Evolutionary conservation across 768 basidiomycete genomes (phyloP), one percentile per base, ranked within the genome.

Genomic region (Leccinum rimulosum): DNA sequence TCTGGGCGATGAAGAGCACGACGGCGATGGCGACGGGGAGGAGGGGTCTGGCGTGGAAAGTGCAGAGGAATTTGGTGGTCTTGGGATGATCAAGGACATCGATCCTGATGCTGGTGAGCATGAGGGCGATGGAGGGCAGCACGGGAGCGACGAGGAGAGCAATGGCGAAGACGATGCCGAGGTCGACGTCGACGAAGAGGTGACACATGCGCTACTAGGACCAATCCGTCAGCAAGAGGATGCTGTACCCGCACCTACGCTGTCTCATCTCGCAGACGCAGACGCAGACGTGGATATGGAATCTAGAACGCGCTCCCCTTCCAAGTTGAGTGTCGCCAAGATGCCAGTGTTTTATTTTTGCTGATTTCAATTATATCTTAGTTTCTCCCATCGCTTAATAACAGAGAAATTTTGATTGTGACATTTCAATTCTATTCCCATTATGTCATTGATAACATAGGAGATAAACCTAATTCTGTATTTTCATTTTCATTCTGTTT

Each of bases 21-120:
- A 62, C 6, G 68, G 66, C 0, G 73, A 59, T 11, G 56, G 52
- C 0, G 73, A 59, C 14, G 56, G 52, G 15, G 71, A 71, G 12
- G 74, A 70, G 10, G 68, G 54, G 12, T 68, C 66, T 14, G 64
- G 62, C 3, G 66, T 28, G 4, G 66, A 65, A 51, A 70, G 73
- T 31, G 72, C 77, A 8, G 68, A 75, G 50, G 79, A 80, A 30
- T 77, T 76, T n/a, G 79, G 69, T 30, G 77, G 76, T 22, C 3
- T 68, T 3, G 57, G 57, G 2, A 61, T 64, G 55, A 15, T 59
- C 35, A 66, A 63, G 9, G 63, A 72, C 3, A 22, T 14, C 12
- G 54, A 58, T n/a, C 17, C 10, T 1, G 56, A 50, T 14, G 31
- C 17, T 10, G 59, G 47, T 12, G 58, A 52, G 4, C 54, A 52